phyloP scores from a whole-genome alignment of 768 basidiomycete species.

The Termitomyces sp. region DNA sequence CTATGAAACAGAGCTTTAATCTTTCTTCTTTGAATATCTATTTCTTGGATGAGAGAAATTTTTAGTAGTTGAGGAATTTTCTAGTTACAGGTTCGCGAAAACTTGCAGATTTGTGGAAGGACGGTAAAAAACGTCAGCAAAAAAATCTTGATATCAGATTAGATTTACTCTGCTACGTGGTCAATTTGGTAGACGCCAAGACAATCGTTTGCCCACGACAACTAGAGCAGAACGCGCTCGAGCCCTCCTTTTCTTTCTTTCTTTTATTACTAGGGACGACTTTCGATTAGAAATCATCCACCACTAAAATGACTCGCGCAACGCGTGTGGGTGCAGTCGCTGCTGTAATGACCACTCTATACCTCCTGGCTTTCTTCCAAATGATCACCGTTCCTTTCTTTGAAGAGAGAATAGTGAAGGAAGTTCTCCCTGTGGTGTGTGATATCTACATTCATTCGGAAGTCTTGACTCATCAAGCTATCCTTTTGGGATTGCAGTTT shows the following conservation, averaged over 20 bases:
- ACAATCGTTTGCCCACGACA: not conserved
- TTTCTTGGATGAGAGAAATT: too few relatives aligned
- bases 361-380: constrained; percentile 53
- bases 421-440: constrained; percentile 60
- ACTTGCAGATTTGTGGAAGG: too few relatives aligned
- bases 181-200: not conserved
- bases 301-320: constrained; percentile 51
- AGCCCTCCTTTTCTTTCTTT: not conserved
- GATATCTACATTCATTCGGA: not conserved
- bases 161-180: not conserved
- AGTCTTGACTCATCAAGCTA: not conserved
- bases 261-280: not conserved
- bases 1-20: not conserved
- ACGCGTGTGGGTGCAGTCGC: constrained; percentile 45
- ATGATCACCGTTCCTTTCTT: constrained; percentile 51
- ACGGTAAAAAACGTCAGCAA: too few relatives aligned
- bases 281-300: not conserved
- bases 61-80: too few relatives aligned
- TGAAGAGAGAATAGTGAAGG: constrained; percentile 34
- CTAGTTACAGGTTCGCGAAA: too few relatives aligned
- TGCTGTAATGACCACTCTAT: constrained; percentile 38
- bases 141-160: not conserved
- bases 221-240: not conserved
- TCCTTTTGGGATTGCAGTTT: constrained; percentile 39
- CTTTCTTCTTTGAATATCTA: too few relatives aligned